Base-by-base conservation (phyloP, 257 asterid genomes). In the Jacaranda copaia region DNA sequence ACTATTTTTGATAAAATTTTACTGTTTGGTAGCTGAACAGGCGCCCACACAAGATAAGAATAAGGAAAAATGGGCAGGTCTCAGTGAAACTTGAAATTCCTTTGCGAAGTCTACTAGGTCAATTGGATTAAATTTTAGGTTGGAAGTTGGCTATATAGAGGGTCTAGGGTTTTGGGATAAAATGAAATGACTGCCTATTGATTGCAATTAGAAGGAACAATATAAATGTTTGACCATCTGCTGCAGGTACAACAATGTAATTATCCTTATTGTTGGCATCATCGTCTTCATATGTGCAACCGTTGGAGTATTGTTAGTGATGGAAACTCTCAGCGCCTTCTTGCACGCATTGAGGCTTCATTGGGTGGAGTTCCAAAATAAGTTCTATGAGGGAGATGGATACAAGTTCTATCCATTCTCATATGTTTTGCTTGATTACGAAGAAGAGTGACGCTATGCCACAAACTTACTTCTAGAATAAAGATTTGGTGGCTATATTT, bases 281-380 rank as follows among this genome's bases (percentile, higher is more conserved):
- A 72, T 95, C 59, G 80, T 95, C 70, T 95, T 95, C 82, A 74
- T 95, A 38, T 90, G 57, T 69, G 99, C 97, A 6, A 93, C 99
- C 19, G 93, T 95, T 53, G 99, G 99, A 60, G 99, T 95, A 57
- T 86, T 95, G 83, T 72, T 95, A 79, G 97, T 95, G 81, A 95
- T 95, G 99, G 99, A 95, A 81, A 95, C 99, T 16, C 94, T 95
- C 32, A 95, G 99, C 65, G 98, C 99, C 77, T 95, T 95, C 90
- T 84, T 95, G 80, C 99, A 95, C 61, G 99, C 99, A 0, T 81
- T 95, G 68, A 89, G 99, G 75, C 99, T 95, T 81, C 99, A 95
- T 68, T 95, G 99, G 99, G 98, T 94, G 72, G 99, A 94, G 89
- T 94, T 84, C 82, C 98, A 92, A 67, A 94, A 95, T 78, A 95